These are phyloP conservation scores for Fusarium musae DNA, from an alignment of 2,329 filamentous ascomycete species.

Conservation along the genomic window DNA sequence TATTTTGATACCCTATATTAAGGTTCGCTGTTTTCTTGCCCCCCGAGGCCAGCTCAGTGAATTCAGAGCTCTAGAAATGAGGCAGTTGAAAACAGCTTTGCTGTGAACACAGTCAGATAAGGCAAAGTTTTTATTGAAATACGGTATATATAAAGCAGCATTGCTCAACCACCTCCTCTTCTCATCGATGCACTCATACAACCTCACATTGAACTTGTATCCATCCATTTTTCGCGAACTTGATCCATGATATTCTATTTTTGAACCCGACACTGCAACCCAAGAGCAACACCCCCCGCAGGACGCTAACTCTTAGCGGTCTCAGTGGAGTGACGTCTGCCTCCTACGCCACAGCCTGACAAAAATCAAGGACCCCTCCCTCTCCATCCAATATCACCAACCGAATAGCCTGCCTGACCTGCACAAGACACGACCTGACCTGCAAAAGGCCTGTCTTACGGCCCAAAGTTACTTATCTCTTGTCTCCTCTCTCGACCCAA, in stretches of 20 bases:
- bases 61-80: not conserved
- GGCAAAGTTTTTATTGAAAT: not conserved
- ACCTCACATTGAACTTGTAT: not conserved
- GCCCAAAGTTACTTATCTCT: not conserved
- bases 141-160: no score
- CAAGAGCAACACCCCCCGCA: constrained; percentile 15
- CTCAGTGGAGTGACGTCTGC: constrained; percentile 36
- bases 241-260: constrained; percentile 22
- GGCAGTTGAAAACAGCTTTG: not conserved
- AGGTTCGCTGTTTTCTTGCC: no score
- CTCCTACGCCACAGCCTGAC: constrained; percentile 15
- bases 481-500: not conserved
- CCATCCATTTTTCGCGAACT: not conserved
- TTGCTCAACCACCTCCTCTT: not conserved
- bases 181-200: not conserved
- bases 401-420: constrained; percentile 1
- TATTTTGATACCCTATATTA: no score
- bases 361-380: constrained; percentile 34
- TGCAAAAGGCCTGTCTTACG: constrained; percentile 12
- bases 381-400: constrained; percentile 2
- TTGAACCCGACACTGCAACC: constrained; percentile 1
- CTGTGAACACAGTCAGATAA: not conserved
- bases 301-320: constrained; percentile 32
- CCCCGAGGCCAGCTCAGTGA: no score
- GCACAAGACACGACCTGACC: constrained; percentile 23